Conservation (phyloP, 805 yeast species). For the Tetrapisispora taiwanensis region DNA sequence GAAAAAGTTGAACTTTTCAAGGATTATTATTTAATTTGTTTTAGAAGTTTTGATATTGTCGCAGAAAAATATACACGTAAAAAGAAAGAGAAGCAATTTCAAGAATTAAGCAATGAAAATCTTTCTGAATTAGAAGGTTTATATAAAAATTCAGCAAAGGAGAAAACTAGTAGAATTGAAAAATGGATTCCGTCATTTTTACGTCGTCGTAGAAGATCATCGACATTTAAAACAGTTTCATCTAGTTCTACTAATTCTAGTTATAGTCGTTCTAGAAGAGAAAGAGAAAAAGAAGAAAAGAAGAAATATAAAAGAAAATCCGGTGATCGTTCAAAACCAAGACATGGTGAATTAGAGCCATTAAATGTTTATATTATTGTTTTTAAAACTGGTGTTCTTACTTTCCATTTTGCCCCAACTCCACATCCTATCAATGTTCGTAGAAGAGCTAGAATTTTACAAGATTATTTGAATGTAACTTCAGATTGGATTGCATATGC, state of each 20-base stretch:
- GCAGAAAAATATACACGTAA: conserved; percentile 54
- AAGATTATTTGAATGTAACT: conserved; percentile 80
- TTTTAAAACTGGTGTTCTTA: conserved; percentile 80
- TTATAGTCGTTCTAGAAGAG: conserved; percentile 18
- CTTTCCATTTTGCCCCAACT: conserved; percentile 89
- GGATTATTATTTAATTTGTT: conserved; percentile 85
- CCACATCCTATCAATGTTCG: conserved; percentile 95
- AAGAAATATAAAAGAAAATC: conserved; percentile 34
- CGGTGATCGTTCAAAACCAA: conserved; percentile 36
- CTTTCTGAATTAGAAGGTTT: not conserved
- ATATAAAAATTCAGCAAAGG: conserved; percentile 1
- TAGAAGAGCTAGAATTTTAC: conserved; percentile 76
- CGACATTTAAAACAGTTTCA: not conserved
- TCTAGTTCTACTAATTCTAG: conserved; percentile 5
- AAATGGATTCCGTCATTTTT: not conserved
- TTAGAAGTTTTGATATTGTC: conserved; percentile 72
- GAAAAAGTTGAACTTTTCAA: conserved; percentile 91
- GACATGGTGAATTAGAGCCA: conserved; percentile 61
- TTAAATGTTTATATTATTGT: conserved; percentile 88
- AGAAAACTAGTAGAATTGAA: conserved; percentile 1
- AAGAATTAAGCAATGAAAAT: conserved; percentile 2
- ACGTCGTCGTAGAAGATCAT: conserved; percentile 1
- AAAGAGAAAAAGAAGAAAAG: conserved; percentile 28
- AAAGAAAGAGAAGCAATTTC: conserved; percentile 33
- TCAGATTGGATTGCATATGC: conserved; percentile 98